phyloP scores from a whole-genome alignment of 345 rosid genomes.

The Noccaea bulbosa region DNA sequence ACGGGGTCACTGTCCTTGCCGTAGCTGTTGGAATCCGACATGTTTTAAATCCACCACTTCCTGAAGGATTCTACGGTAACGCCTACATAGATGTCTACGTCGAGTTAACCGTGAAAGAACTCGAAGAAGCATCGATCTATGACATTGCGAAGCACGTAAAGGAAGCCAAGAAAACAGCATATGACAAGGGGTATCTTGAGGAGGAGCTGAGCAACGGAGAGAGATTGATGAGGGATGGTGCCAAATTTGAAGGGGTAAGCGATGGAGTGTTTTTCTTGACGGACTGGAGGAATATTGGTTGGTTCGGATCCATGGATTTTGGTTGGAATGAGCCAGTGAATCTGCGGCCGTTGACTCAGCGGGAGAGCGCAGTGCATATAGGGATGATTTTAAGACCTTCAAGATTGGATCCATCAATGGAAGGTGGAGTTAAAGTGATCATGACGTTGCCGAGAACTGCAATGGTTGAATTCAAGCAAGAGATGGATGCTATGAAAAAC shows the following conservation, averaged over 20 bases:
- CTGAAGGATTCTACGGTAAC: conserved; percentile 53
- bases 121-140: conserved; percentile 44
- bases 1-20: conserved; percentile 29
- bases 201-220: conserved; percentile 21
- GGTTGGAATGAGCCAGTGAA: no score
- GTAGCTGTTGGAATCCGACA: conserved; percentile 47
- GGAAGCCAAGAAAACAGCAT: conserved; percentile 32
- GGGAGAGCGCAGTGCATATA: no score
- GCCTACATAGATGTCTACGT: conserved; percentile 44
- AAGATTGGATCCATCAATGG: no score
- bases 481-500: conserved; percentile 2
- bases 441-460: conserved; percentile 1
- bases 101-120: conserved; percentile 41
- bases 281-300: no score
- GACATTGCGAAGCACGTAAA: conserved; percentile 41
- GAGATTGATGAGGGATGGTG: conserved; percentile 23
- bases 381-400: no score
- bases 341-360: no score
- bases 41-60: conserved; percentile 46
- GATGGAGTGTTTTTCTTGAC: no score
- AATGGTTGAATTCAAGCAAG: conserved; percentile 2
- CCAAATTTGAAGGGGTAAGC: no score
- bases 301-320: no score
- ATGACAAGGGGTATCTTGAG: no score
- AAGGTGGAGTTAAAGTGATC: neutral